Base-by-base conservation (phyloP, 306 rosid genomes). In the Mimosa pudica region DNA sequence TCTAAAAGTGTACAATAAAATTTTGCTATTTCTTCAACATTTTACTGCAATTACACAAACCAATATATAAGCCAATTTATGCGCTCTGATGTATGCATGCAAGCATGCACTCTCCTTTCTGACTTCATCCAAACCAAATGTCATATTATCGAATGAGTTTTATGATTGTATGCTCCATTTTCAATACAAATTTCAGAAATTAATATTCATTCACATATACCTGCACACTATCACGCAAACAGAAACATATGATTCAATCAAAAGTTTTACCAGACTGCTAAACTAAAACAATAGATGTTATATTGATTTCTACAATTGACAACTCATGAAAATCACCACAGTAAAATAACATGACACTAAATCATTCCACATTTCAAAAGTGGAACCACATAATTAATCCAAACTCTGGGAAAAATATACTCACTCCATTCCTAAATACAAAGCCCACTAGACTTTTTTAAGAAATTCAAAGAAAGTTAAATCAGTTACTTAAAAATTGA, bases 351-450 rank as follows among this genome's bases (percentile, higher is more conserved):
- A 63, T 20, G 13, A 1, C 6, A 4, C 12, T 8, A 0, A 8
- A 35, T 2, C 13, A 61, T 66, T 64, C 24, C 16, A 45, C 35
- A 47, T 68, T 38, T 48, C 20, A 35, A 62, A 57, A 71, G 16
- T 18, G 46, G 20, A 80, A 58, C 82, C 76, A 49, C 38, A 79
- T 79, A 47, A 41, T 57, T 80, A 58, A 4, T 52, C 49, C 54
- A 82, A 63, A 24, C 76, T n/a, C 14, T 14, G n/a, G 8, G n/a
- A 4, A 11, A 4, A 38, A 38, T 38, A 38, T 38, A 38, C 2
- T 4, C 4, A n/a, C n/a, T n/a, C n/a, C n/a, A n/a, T n/a, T n/a
- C n/a, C n/a, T n/a, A n/a, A n/a, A n/a, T n/a, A n/a, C n/a, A n/a
- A n/a, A n/a, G n/a, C n/a, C n/a, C n/a, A n/a, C n/a, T n/a, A n/a